Base-by-base conservation (phyloP, 768 basidiomycete genomes). In the Mycena crocata region DNA sequence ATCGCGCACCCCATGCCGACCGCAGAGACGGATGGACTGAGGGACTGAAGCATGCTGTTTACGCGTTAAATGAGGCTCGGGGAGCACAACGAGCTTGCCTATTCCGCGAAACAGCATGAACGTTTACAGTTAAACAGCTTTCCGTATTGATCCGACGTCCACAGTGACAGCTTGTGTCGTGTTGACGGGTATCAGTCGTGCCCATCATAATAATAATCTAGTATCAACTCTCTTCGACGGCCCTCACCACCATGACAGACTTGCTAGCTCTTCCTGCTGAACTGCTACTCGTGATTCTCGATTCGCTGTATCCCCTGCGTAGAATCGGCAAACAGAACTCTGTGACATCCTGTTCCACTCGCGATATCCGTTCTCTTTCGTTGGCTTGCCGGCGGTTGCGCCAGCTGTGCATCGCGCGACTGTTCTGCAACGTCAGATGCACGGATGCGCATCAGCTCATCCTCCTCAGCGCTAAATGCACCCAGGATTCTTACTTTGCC, bases 41-140 rank as follows among this genome's bases (percentile, higher is more conserved):
- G 23, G 61, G 66, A 26, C 66, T 67, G 31, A 67, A 67, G 61
- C 66, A 67, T 3, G 61, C 66, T 57, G 21, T 17, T 17, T 49
- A 17, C 30, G n/a, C n/a, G n/a, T n/a, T n/a, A n/a, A n/a, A n/a
- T n/a, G n/a, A n/a, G n/a, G n/a, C n/a, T n/a, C n/a, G n/a, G n/a
- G n/a, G n/a, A n/a, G n/a, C n/a, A n/a, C n/a, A n/a, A n/a, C n/a
- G n/a, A n/a, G n/a, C n/a, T n/a, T n/a, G n/a, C n/a, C n/a, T n/a
- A n/a, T n/a, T n/a, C n/a, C n/a, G n/a, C n/a, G n/a, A n/a, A n/a
- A n/a, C n/a, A n/a, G n/a, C n/a, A n/a, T n/a, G n/a, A n/a, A n/a
- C n/a, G n/a, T n/a, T n/a, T n/a, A n/a, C n/a, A n/a, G n/a, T n/a
- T n/a, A n/a, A n/a, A n/a, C n/a, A n/a, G n/a, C n/a, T n/a, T n/a